Base-by-base conservation (phyloP, 768 basidiomycete species). In the Leccinum olivaceopallidum region DNA sequence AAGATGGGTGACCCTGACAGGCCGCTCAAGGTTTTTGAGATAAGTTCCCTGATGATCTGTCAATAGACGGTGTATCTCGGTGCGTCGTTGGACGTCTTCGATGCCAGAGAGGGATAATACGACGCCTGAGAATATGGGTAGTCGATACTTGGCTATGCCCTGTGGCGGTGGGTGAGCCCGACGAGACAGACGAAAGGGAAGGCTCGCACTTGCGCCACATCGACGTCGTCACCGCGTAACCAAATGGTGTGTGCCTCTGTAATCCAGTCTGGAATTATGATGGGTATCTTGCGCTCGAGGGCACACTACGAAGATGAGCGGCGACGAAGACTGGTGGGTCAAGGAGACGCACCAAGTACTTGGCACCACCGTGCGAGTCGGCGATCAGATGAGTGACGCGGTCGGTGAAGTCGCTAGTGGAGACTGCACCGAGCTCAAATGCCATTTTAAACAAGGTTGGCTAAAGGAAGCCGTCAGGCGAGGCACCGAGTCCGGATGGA, bases 301-400 rank as follows among this genome's bases (percentile, higher is more conserved):
- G 95, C 94, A 66, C 90, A 95, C 94, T 96, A 57, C 4, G 22
- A 13, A 54, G 34, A 16, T 59, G 53, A 67, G 60, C 6, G 37
- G 54, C 34, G 4, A 55, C 22, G 39, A 49, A 52, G 18, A 5
- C 9, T 7, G 1, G 26, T 8, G 2, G 24, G 5, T n/a, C 55
- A 54, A 58, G 44, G 20, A 50, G 22, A 72, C 82, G 60, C 58
- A 91, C 94, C 73, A 71, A 78, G 71, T 97, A 96, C 69, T 98
- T 98, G 13, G 88, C 83, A 22, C 93, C 87, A 4, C 90, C 91
- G 67, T 91, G 87, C n/a, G 79, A 80, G n/a, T 75, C 76, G 0
- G 94, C 92, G 47, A 98, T 80, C 22, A 98, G 81, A 77, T 96
- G 94, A 0, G 94, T 95, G n/a, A 92, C 89, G 51, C 80, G 79